Base-by-base conservation (phyloP, 1,139 yeast genomes). In the Yamadazyma epiphylla region DNA sequence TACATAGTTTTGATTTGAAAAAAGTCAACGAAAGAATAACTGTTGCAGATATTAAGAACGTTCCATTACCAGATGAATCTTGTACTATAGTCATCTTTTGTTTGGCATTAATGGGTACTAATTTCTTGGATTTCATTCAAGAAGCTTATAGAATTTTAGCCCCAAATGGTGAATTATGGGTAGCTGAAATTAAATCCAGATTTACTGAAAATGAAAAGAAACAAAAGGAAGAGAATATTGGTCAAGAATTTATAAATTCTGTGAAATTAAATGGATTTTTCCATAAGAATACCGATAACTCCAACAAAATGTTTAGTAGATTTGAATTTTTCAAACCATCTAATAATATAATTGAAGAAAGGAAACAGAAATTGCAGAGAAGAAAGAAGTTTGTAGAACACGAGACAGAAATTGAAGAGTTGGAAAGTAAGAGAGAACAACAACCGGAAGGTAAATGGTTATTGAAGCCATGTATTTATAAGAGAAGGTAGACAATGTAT, bases 21-120 rank as follows among this genome's bases (percentile, higher is more conserved):
- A 83, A 82, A 56, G 86, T 77, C 12, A 94, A 91, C 51, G 85
- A 86, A 7, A 69, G 91, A 46, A 85, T 91, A 38, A 88, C 96
- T 0, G 97, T 91, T 11, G 96, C 97, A 0, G 99, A 91, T 62
- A 86, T 91, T 42, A 83, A 79, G 50, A 74, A 87, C 46, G 96
- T 91, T 7, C 98, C 98, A 16, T 57, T 94, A 42, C 73, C 69
- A 2, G 87, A 87, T 51, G 73, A 71, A 30, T 81, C 94, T 1
- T 86, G 88, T 46, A 77, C 89, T 15, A 70, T 91, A 28, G 98
- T 86, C 11, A 75, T 91, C 8, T 91, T 89, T 56, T 91, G 98
- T 56, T 69, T 91, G 35, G 94, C 97, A 0, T 68, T 91, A 43
- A 91, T 94, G 99, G 98, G 99, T 5, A 91, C 97, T 5, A 91